phyloP scores from a whole-genome alignment of 108 stramenopile species.

The Schizochytrium sp. region DNA sequence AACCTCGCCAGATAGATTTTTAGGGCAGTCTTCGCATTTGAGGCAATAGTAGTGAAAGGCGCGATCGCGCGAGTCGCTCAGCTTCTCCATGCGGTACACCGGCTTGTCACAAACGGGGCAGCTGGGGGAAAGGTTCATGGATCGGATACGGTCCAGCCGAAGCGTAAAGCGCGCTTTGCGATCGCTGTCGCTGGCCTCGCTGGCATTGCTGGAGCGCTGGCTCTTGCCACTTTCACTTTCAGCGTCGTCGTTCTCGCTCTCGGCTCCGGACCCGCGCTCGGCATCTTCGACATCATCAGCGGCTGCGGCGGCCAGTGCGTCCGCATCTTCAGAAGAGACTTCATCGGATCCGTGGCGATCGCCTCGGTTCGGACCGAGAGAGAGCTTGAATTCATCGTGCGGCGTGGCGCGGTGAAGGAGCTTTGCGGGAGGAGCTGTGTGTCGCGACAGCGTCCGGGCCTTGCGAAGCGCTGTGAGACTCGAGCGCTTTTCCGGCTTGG shows the following conservation, averaged over 20 bases:
- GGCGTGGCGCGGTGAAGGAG: background rate
- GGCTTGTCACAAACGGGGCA: background rate
- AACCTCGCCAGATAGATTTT: background rate
- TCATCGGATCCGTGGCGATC: background rate
- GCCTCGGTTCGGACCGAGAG: background rate
- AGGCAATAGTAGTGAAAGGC: background rate
- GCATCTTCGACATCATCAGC: no score
- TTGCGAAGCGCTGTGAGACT: background rate
- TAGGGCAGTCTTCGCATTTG: background rate
- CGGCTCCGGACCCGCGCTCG: no score
- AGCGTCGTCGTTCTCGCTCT: no score
- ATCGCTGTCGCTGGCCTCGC: background rate
- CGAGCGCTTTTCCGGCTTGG: background rate
- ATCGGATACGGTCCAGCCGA: background rate
- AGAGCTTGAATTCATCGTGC: background rate
- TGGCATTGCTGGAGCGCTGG: background rate
- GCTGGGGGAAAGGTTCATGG: background rate
- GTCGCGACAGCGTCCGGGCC: background rate
- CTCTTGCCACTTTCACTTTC: background rate
- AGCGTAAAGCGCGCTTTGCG: no score
- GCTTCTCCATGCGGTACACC: slow-evolving; percentile 20
- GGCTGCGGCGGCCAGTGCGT: no score
- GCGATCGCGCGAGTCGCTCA: background rate
- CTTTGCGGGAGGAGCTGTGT: background rate
- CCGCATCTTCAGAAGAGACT: no score